Percentiles rank a stretch among this genome's conserved stretches.
phyloP scores from a whole-genome alignment of 176 grass and related monocot species.

The Alopecurus myosuroides region DNA sequence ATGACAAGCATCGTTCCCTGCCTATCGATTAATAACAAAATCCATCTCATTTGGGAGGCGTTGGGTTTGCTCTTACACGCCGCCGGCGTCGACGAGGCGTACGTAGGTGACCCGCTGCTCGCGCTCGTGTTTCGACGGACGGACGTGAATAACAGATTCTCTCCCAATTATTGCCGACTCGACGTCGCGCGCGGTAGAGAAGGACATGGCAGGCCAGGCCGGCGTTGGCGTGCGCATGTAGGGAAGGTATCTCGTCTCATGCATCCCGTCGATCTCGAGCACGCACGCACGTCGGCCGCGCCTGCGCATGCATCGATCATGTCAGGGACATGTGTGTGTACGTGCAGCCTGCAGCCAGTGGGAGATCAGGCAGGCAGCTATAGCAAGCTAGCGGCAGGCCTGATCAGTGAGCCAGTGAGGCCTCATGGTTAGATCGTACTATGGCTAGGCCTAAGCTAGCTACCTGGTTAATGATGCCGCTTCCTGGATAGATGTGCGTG shows the following conservation, averaged over 20 bases:
- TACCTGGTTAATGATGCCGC: background rate
- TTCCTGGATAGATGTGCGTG: background rate
- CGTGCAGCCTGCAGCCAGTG: background rate
- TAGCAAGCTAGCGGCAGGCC: background rate
- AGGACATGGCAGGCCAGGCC: too few relatives aligned
- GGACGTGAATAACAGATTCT: background rate
- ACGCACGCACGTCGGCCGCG: background rate
- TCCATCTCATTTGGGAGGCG: too few relatives aligned
- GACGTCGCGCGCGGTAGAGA: background rate
- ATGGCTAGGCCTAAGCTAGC: background rate
- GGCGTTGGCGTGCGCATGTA: background rate
- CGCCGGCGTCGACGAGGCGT: too few relatives aligned
- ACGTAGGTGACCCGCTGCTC: too few relatives aligned
- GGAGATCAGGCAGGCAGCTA: background rate
- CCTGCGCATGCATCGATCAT: constrained; percentile 15
- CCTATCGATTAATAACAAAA: too few relatives aligned
- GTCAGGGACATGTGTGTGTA: background rate
- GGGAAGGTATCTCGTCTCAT: background rate
- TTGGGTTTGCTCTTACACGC: too few relatives aligned
- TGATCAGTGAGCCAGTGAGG: background rate
- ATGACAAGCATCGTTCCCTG: too few relatives aligned
- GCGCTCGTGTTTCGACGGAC: too few relatives aligned
- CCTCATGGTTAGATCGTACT: background rate
- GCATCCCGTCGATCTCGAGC: constrained; percentile 4
- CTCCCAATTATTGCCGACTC: constrained; percentile 18